These are phyloP conservation scores for Ilex paraguariensis DNA, from an alignment of 305 asterid species.

Conservation along the genomic window DNA sequence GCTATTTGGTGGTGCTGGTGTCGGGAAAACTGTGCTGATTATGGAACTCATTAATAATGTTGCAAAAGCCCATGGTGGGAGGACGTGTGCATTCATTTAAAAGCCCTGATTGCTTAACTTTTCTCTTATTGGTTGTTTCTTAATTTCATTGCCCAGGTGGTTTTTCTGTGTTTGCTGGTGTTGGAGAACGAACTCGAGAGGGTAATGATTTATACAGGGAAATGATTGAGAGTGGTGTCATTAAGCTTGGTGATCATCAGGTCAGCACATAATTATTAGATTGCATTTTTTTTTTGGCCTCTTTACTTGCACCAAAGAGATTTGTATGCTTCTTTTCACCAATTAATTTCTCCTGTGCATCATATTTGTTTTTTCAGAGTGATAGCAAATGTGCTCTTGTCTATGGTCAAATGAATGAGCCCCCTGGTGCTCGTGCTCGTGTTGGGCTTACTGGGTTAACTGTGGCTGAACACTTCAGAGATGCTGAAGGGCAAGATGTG, in stretches of 20 bases:
- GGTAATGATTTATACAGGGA: constrained; percentile 95
- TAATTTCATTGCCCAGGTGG: constrained; percentile 57
- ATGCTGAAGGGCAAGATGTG: constrained; percentile 99
- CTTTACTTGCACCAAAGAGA: too few species aligned
- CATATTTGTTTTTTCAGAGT: constrained; percentile 33
- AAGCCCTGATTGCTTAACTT: background rate
- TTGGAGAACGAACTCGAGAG: constrained; percentile 96
- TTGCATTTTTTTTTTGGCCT: too few species aligned
- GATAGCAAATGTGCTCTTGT: constrained; percentile 97
- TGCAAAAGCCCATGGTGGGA: constrained; percentile 94
- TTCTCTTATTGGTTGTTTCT: constrained; percentile 9
- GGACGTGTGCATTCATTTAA: constrained; percentile 6
- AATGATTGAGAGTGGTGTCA: constrained; percentile 99
- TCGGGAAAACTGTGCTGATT: constrained; percentile 91
- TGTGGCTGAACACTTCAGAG: constrained; percentile 97
- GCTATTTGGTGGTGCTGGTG: constrained; percentile 98
- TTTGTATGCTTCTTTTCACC: too few species aligned
- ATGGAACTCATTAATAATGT: constrained; percentile 95
- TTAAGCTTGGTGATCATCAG: constrained; percentile 95
- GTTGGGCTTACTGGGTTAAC: constrained; percentile 97
- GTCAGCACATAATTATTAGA: constrained; percentile 22
- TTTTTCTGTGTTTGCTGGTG: constrained; percentile 98
- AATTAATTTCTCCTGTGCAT: background rate
- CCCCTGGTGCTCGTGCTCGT: constrained; percentile 99
- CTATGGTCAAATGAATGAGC: constrained; percentile 99